A percentile compares a stretch with the other conserved stretches of the same genome.
phyloP scores from a whole-genome alignment of 129 eudicot genomes.

The Logfia minima region DNA sequence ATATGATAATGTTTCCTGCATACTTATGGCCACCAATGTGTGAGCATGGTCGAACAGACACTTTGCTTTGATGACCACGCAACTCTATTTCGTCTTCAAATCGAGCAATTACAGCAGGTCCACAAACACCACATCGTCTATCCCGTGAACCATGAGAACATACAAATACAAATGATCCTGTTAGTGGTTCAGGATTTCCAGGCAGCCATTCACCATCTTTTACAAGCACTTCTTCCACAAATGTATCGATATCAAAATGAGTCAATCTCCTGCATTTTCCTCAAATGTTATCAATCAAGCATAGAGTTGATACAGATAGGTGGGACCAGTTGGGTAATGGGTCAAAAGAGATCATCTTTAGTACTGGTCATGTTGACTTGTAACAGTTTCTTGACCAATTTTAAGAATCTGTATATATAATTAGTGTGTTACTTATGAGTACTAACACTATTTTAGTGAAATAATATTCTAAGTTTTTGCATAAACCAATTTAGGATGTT shows the following conservation, averaged over 20 bases:
- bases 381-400: neutral
- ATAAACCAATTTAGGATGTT: neutral
- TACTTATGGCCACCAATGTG: constrained; percentile 94
- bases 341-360: neutral
- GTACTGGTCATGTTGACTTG: neutral
- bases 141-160: constrained; percentile 94
- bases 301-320: too few relatives aligned
- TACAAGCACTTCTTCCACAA: constrained; percentile 96
- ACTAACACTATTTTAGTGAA: neutral
- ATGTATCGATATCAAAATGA: constrained; percentile 92
- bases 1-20: constrained; percentile 92
- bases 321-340: neutral
- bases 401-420: too few relatives aligned
- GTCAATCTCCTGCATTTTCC: constrained; percentile 75
- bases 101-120: constrained; percentile 69
- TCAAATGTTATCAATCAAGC: too few relatives aligned
- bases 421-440: neutral
- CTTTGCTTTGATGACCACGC: constrained; percentile 73
- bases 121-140: constrained; percentile 84
- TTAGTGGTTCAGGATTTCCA: constrained; percentile 84
- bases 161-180: constrained; percentile 80
- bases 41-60: constrained; percentile 86
- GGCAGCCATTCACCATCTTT: constrained; percentile 96
- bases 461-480: neutral
- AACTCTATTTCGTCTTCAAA: constrained; percentile 74